Base-by-base conservation (phyloP, 176 grass and related monocot species). In the Musa beccarii region DNA sequence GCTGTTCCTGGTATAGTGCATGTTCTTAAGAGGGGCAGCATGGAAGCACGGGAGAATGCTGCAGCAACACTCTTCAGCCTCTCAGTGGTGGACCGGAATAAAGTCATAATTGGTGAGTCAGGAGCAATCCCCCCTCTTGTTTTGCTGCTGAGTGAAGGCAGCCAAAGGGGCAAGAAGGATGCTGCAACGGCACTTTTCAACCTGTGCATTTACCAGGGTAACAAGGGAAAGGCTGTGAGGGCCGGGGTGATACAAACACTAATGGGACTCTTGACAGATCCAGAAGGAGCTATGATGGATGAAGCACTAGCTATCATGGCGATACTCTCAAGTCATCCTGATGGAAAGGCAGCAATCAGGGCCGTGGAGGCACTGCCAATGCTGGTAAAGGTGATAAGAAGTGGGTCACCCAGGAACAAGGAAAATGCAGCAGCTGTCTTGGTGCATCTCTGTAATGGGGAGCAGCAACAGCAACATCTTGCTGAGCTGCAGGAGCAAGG, bases 391-490 rank as follows among this genome's bases (percentile, higher is more conserved):
- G 20, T 77, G 11, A 53, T 77, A 23, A 64, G 75, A 77, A 49
- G 20, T 65, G 49, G 59, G 43, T 77, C 75, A 51, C 59, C 59
- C 8, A 77, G 75, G 75, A 77, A 77, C 75, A 77, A 77, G 49
- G 75, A 77, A 61, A 77, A 77, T 53, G 75, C 75, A 77, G 75
- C 75, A 26, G 75, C 75, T 77, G 75, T 77, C 59, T 64, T 77
- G 75, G 43, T 77, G 21, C 75, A 77, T 3, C 75, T 77, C 61
- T 77, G 61, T 4, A 65, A 53, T 66, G 75, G 59, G 11, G 75
- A 77, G 20, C 75, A 77, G 43, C 75, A 77, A 43, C 59, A 65
- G 17, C 57, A 65, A 11, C 75, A 77, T 65, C 49, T 77, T 29
- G 59, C 59, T 16, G 75, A 77, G 75, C 20, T 61, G 59, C 75